Evolutionary conservation across 108 stramenopile genomes (phyloP), one percentile per base, ranked within the genome.

Genomic region (Fragilariopsis cylindrus): DNA sequence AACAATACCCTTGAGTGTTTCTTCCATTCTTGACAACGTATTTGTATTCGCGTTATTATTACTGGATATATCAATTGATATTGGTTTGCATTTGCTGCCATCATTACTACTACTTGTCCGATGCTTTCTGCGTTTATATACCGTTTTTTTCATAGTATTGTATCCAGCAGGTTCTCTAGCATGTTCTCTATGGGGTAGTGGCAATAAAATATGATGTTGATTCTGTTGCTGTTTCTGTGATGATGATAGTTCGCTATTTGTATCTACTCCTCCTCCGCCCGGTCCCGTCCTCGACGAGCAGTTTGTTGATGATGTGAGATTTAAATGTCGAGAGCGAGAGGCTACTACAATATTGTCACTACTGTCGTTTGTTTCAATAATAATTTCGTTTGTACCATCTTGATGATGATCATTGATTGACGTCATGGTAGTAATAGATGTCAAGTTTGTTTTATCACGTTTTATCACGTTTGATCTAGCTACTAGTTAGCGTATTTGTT

Each of bases 121-220:
- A 63, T 63, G 62, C 30, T n/a, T 63, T 5, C 46, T 21, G 42
- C 69, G 60, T 70, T 57, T 21, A 47, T 50, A 69, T 12, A 76
- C 60, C 5, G 69, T 70, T 16, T 76, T 76, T 52, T 69, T 57
- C 4, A 70, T 76, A 9, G 69, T 69, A 47, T 76, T 57, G 52
- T 76, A 76, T 9, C 76, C 69, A 11, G 76, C 30, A 30, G 30
- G 30, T 30, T 30, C 30, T 30, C 30, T 30, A 30, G 30, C 30
- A 30, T 30, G 69, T 49, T 76, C 76, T 19, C 57, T 54, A 0
- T 75, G 74, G 44, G 56, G 67, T 39, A 49, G 54, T 39, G 63
- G 54, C 57, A 75, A 41, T 19, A 75, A 68, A 47, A 55, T 16
- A 48, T 75, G 54, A n/a, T 75, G 63, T 43, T 57, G 52, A 47